Conservation (phyloP, 805 yeast genomes). For the Suhomyces kilbournensis region DNA sequence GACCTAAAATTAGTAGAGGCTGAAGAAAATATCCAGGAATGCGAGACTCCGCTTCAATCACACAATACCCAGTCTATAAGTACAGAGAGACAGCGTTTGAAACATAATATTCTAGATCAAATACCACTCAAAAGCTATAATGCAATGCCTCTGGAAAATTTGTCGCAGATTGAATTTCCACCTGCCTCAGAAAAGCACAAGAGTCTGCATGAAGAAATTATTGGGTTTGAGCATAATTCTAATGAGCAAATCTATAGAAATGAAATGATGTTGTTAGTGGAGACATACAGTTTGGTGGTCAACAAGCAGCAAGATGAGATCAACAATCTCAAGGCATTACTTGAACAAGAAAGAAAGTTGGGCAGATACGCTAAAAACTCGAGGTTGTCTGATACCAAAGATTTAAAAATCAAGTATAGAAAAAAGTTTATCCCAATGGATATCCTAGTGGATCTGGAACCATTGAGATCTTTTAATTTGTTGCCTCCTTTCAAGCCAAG, state of each 20-base stretch:
- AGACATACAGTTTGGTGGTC: conserved; percentile 20
- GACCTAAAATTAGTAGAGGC: conserved; percentile 5
- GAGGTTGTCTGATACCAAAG: background rate
- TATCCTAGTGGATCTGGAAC: conserved; percentile 3
- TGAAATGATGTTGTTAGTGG: conserved; percentile 22
- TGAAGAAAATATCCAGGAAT: background rate
- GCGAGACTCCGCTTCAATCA: background rate
- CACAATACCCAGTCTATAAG: background rate
- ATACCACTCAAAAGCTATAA: background rate
- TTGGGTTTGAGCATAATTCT: conserved; percentile 1
- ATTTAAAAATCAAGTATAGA: background rate
- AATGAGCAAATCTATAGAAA: conserved; percentile 15
- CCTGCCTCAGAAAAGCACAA: background rate
- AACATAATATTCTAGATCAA: background rate
- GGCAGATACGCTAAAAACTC: conserved; percentile 8
- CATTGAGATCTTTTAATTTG: background rate
- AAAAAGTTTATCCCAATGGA: conserved; percentile 9
- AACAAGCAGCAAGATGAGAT: conserved; percentile 26
- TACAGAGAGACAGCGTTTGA: background rate
- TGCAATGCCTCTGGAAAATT: background rate
- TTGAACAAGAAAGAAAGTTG: conserved; percentile 21
- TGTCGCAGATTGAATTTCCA: background rate
- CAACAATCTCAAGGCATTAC: conserved; percentile 18
- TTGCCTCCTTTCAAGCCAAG: conserved; percentile 3
- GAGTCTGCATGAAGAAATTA: background rate